Evolutionary conservation across 768 basidiomycete genomes (phyloP).

Genomic region (Boletales sp.): DNA sequence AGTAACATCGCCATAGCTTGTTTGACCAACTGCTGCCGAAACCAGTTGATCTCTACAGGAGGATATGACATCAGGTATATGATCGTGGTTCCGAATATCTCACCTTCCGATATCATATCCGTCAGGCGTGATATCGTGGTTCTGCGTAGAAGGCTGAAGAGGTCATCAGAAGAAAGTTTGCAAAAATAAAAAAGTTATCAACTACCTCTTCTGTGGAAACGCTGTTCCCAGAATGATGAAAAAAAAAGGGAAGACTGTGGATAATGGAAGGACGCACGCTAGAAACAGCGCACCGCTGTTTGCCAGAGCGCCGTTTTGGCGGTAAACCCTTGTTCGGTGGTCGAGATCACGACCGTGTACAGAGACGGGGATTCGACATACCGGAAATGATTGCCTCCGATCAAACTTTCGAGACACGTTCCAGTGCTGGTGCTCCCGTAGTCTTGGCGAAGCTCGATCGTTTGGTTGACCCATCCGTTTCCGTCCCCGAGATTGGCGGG

Average conservation of each 20-base stretch:
- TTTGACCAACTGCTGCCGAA: slow-evolving; percentile 36
- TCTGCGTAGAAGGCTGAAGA: slow-evolving; percentile 26
- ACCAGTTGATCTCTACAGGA: slow-evolving; percentile 36
- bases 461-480: slow-evolving; percentile 42
- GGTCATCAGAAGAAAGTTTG: too few species aligned
- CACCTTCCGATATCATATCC: slow-evolving; percentile 48
- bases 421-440: slow-evolving; percentile 33
- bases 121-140: slow-evolving; percentile 41
- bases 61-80: background rate
- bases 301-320: slow-evolving; percentile 55
- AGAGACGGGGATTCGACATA: slow-evolving; percentile 5
- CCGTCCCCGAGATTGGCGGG: slow-evolving; percentile 47
- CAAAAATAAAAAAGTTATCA: too few species aligned
- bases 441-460: slow-evolving; percentile 41
- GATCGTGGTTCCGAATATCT: slow-evolving; percentile 2
- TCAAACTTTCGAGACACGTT: slow-evolving; percentile 41
- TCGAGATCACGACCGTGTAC: background rate
- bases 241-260: too few species aligned
- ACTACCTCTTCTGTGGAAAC: slow-evolving; percentile 45
- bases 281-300: slow-evolving; percentile 51
- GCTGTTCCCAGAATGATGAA: slow-evolving; percentile 20
- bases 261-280: slow-evolving; percentile 36
- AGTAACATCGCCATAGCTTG: slow-evolving; percentile 39
- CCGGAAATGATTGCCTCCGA: slow-evolving; percentile 49
- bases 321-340: slow-evolving; percentile 36